These are phyloP conservation scores for Hymenoscyphus scutula DNA, from an alignment of 2,329 filamentous ascomycete species.

Conservation along the genomic window DNA sequence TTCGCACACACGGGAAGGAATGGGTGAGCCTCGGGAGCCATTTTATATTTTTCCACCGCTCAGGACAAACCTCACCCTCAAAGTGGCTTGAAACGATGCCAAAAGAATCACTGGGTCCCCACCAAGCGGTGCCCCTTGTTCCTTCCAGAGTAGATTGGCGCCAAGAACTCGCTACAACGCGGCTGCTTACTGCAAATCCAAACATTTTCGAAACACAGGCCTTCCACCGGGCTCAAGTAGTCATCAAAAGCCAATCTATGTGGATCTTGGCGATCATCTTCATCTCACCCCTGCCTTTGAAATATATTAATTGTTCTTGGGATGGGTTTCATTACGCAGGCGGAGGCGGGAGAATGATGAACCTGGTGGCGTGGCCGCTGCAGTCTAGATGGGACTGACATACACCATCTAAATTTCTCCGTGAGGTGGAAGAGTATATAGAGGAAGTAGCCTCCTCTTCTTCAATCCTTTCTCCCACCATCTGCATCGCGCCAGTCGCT, in stretches of 20 bases:
- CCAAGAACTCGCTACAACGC: not conserved
- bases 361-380: not conserved
- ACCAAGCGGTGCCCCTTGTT: not conserved
- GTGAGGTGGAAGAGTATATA: slow-evolving; percentile 5
- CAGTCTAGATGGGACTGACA: not conserved
- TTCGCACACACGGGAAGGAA: not conserved
- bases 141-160: not conserved
- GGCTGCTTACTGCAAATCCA: not conserved
- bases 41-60: slow-evolving; percentile 6
- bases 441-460: not conserved
- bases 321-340: not conserved
- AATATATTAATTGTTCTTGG: slow-evolving; percentile 11
- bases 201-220: slow-evolving; percentile 1
- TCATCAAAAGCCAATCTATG: slow-evolving; percentile 7
- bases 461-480: not conserved
- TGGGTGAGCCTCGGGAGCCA: not conserved
- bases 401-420: not conserved
- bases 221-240: not conserved
- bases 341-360: not conserved
- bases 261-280: slow-evolving; percentile 9
- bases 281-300: not conserved
- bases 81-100: not conserved
- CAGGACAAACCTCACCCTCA: not conserved
- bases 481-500: slow-evolving; percentile 22
- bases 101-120: not conserved